Evolutionary conservation across 148 eudicot species (phyloP), one percentile per base, ranked within the genome.

Genomic region (Cornus florida): DNA sequence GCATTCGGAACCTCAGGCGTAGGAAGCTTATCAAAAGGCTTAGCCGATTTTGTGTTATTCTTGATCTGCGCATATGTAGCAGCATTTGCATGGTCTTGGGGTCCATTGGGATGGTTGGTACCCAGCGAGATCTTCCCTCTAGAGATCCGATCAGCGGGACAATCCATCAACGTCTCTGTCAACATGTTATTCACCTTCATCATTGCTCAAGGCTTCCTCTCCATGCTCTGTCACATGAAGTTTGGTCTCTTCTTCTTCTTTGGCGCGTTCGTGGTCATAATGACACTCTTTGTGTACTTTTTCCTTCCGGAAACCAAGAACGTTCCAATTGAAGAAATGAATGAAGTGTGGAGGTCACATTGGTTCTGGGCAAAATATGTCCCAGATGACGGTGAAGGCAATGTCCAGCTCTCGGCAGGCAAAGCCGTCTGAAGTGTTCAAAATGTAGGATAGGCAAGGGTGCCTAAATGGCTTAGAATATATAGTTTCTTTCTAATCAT

Each of bases 141-240:
- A 33, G 89, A 87, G 82, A 87, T 80, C 19, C 65, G 89, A 48
- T 81, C 86, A 24, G 86, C 85, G 4, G 86, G 84, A 1, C 83
- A 78, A 64, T 65, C 84, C 50, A 81, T 84, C 65, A 82, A 67
- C 19, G 81, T 84, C 17, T 72, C 82, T 0, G 77, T 83, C 69
- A 86, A 86, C 85, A 84, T 86, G 87, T n/a, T 76, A 48, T 79
- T 81, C 82, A 86, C 86, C 72, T 86, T 86, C 73, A 23, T 86
- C 41, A 75, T 86, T 6, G 88, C 80, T 3, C 87, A 86, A 53
- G 41, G 64, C 32, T 86, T 86, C 73, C 81, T 86, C 19, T 23
- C 71, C 48, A 77, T 86, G 86, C 78, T 86, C 16, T 86, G 87
- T 43, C 50, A 22, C 71, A 39, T 84, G 74, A 86, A 86, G 78